Percentiles rank a stretch among this genome's conserved stretches.
Evolutionary conservation across 164 flowering plant genomes (phyloP).

Genomic region (Chimonanthus salicifolius): DNA sequence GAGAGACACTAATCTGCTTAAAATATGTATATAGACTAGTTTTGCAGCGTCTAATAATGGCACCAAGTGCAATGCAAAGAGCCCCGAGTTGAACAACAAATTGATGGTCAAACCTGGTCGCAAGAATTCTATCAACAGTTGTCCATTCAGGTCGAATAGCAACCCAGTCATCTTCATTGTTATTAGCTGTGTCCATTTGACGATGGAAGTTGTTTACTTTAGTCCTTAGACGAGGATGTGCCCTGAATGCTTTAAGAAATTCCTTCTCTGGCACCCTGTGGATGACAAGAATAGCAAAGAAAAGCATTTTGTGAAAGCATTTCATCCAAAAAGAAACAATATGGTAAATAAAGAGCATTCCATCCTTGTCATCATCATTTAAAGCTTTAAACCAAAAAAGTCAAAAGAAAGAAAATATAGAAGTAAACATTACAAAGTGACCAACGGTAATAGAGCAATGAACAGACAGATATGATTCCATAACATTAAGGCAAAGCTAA

Average conservation of each 20-base stretch:
- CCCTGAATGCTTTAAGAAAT: constrained; percentile 79
- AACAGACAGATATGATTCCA: not conserved
- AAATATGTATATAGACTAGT: not conserved
- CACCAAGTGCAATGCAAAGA: not conserved
- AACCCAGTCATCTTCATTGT: constrained; percentile 78
- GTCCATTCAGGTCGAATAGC: constrained; percentile 97
- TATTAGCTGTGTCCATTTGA: constrained; percentile 53
- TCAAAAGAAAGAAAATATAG: too few species aligned
- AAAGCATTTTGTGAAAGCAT: not conserved
- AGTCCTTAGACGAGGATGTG: constrained; percentile 72
- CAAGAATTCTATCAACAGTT: constrained; percentile 88
- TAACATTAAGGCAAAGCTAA: not conserved
- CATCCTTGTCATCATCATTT: too few species aligned
- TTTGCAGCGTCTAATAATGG: not conserved
- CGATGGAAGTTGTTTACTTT: constrained; percentile 82
- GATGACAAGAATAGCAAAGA: constrained; percentile 3
- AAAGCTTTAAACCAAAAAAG: too few species aligned
- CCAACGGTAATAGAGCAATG: too few species aligned
- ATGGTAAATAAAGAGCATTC: too few species aligned
- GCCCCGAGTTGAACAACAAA: not conserved
- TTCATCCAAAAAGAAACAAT: not conserved
- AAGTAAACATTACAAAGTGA: too few species aligned
- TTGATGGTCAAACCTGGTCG: constrained; percentile 56
- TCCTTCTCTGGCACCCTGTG: constrained; percentile 93
- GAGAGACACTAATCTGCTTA: too few species aligned